Base-by-base conservation (phyloP, 805 yeast genomes). In the Candida germanica region DNA sequence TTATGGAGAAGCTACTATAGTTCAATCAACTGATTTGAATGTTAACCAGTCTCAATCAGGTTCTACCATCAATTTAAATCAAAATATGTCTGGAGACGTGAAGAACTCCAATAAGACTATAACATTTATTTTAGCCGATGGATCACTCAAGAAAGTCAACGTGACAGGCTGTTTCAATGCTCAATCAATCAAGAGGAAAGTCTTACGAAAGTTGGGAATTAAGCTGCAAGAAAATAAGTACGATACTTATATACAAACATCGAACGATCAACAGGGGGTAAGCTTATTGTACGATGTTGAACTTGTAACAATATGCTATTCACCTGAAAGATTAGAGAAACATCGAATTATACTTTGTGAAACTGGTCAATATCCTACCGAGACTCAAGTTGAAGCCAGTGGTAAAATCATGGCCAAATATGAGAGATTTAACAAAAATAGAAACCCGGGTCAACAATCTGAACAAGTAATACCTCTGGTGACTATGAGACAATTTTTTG, bases 111-210 rank as follows among this genome's bases (percentile, higher is more conserved):
- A 48, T 39, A 61, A 61, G 38, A 56, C 47, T 27, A 80, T 83
- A 14, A 81, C 84, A 1, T 81, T 88, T 44, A 83, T 87, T 20
- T 62, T 82, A 24, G 82, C 80, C 36, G 86, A 82, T 58, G 96
- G 96, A 1, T 67, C 80, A 6, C 69, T 79, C 2, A 80, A 79
- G 46, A 69, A 73, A 36, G 78, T 87, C 27, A 81, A 82, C 48
- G 81, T 87, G 1, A 73, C 77, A 12, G 93, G 88, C 0, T 86
- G 95, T 53, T 83, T 79, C 59, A 83, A 81, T 53, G 88, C 95
- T 1, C 83, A 78, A 39, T 75, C 87, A 5, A 84, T 88, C 33
- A 86, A 84, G 54, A 68, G 77, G 35, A 80, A 79, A 46, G 78
- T 83, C 1, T 61, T 87, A 39, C 77, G 78, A 47, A 76, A 73